These are phyloP conservation scores for Amesomyces nigricolor DNA, from an alignment of 2,329 filamentous ascomycete species.

Conservation along the genomic window DNA sequence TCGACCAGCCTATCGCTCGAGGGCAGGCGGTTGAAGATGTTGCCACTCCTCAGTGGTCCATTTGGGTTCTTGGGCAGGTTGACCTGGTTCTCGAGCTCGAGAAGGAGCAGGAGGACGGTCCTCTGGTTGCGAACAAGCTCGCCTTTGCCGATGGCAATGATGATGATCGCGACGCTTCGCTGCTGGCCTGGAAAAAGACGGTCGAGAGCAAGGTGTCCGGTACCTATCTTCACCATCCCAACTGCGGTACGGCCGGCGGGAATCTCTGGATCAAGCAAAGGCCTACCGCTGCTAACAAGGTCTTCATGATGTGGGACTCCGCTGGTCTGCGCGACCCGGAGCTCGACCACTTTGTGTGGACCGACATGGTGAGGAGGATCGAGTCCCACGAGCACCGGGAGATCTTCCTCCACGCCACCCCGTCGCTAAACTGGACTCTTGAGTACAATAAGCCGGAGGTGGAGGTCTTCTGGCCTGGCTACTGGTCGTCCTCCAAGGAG, in stretches of 20 bases:
- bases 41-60: constrained; percentile 5
- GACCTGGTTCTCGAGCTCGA: background rate
- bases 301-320: constrained; percentile 21
- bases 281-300: background rate
- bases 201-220: constrained; percentile 9
- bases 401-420: constrained; percentile 13
- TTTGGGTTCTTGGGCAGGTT: constrained; percentile 14
- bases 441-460: background rate
- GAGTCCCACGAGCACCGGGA: constrained; percentile 33
- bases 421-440: background rate
- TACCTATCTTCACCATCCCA: constrained; percentile 4
- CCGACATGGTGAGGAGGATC: constrained; percentile 21
- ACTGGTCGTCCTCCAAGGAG: constrained; percentile 3
- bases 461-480: constrained; percentile 13
- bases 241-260: constrained; percentile 20
- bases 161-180: background rate
- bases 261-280: constrained; percentile 8
- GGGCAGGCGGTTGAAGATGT: constrained; percentile 5
- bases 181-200: constrained; percentile 6
- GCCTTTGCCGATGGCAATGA: background rate
- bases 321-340: background rate
- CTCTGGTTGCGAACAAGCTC: background rate
- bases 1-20: constrained; percentile 10
- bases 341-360: constrained; percentile 18
- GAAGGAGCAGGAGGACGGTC: background rate